These are phyloP conservation scores for Lentinula sp. DNA, from an alignment of 768 basidiomycete species.

Conservation along the genomic window DNA sequence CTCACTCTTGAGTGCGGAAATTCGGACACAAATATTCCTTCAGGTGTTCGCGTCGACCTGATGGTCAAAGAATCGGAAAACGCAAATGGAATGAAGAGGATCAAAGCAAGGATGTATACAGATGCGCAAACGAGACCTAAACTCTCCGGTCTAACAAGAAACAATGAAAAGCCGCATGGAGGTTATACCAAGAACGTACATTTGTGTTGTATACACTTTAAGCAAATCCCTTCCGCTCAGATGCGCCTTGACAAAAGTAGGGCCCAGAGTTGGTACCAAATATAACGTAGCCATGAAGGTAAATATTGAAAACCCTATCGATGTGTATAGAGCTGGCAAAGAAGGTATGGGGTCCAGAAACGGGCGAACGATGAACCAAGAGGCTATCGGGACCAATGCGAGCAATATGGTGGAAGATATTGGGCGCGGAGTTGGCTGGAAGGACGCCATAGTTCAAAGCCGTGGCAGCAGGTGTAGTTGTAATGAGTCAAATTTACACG, in stretches of 20 bases:
- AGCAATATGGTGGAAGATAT: conserved; percentile 47
- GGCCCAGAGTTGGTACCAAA: conserved; percentile 79
- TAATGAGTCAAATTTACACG: not conserved
- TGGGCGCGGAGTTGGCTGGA: conserved; percentile 36
- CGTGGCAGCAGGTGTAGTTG: too few species aligned
- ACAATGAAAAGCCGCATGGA: not conserved
- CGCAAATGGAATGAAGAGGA: conserved; percentile 92
- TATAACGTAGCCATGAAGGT: conserved; percentile 74
- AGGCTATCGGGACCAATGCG: conserved; percentile 59
- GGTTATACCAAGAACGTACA: conserved; percentile 39
- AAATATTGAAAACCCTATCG: conserved; percentile 77
- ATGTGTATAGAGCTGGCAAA: conserved; percentile 70
- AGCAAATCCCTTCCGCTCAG: conserved; percentile 84
- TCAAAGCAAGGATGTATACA: conserved; percentile 80
- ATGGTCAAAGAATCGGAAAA: conserved; percentile 70
- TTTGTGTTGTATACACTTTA: conserved; percentile 67
- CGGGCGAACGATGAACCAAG: conserved; percentile 71
- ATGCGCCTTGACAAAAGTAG: conserved; percentile 73
- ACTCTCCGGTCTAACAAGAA: conserved; percentile 74
- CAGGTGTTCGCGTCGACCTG: conserved; percentile 34
- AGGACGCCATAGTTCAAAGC: conserved; percentile 7
- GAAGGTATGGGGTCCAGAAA: conserved; percentile 64
- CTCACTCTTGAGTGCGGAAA: conserved; percentile 77
- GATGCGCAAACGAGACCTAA: conserved; percentile 87
- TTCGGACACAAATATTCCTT: conserved; percentile 61